Base-by-base conservation (phyloP, 2,329 filamentous ascomycete genomes). In the Ophiostoma sp. region DNA sequence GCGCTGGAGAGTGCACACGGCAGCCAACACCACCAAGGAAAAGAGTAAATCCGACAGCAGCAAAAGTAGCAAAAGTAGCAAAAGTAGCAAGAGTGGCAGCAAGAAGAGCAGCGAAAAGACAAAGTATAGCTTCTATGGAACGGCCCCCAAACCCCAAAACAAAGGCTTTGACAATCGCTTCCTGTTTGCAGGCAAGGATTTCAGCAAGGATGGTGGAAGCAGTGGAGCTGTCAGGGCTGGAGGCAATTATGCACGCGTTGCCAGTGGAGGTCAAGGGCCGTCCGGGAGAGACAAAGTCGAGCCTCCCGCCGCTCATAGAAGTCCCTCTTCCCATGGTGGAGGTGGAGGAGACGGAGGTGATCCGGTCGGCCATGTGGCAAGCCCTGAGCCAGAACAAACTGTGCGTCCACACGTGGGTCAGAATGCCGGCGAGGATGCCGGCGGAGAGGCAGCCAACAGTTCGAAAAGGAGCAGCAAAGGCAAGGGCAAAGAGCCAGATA, bases 141-240 rank as follows among this genome's bases (percentile, higher is more conserved):
- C 63, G 5, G n/a, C 40, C 18, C 41, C n/a, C 18, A 2, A 36
- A 42, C 63, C 63, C n/a, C 18, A 27, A 11, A 27, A 27, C 63
- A 47, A 12, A 9, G 63, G 63, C 42, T 64, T 64, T 64, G 63
- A 64, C 42, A 64, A 64, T 27, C 18, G 18, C 18, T 64, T 64
- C 42, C 9, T 45, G 41, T 64, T 45, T 47, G 63, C 63, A 16
- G 63, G 40, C 42, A 64, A 12, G 7, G 60, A 63, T 8, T 55
- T 27, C 7, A 18, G 18, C 58, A 52, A 63, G 9, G 65, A 47
- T 8, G 36, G 58, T 14, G 60, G 44, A 9, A 27, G 12, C 8
- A 52, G 38, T 16, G 41, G 5, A 5, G 40, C 5, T 55, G 66
- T n/a, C 11, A 38, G 27, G n/a, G 27, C 42, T 12, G 42, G 40